Conservation (phyloP, 805 yeast species). For the Lachancea sp. region DNA sequence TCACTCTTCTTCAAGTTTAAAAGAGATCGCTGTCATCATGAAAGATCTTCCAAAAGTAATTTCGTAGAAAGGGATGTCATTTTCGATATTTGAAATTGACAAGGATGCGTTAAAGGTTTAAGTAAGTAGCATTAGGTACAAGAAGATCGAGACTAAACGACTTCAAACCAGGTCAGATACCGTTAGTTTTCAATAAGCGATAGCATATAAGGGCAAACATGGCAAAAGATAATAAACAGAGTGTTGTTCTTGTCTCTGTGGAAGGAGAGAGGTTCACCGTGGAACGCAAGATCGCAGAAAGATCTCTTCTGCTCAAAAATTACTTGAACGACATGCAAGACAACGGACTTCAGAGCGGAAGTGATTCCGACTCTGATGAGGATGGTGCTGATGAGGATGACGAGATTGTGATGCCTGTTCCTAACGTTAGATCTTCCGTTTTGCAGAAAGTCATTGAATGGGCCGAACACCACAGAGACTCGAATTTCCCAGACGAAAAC, state of each 20-base stretch:
- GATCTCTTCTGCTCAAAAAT: constrained; percentile 77
- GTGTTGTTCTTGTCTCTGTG: constrained; percentile 59
- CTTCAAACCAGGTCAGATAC: not conserved
- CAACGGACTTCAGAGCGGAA: constrained; percentile 49
- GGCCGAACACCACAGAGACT: constrained; percentile 91
- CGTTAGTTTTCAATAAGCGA: not conserved
- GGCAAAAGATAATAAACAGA: constrained; percentile 16
- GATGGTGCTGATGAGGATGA: constrained; percentile 48
- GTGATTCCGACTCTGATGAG: constrained; percentile 40
- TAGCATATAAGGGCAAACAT: constrained; percentile 1
- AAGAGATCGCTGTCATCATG: too few relatives aligned
- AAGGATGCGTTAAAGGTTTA: not conserved
- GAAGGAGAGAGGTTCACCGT: constrained; percentile 78
- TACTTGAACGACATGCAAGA: constrained; percentile 69
- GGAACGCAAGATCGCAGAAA: constrained; percentile 76
- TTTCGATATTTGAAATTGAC: not conserved
- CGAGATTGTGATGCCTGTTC: constrained; percentile 78
- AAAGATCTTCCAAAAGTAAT: too few relatives aligned
- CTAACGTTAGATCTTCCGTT: constrained; percentile 82
- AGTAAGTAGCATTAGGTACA: not conserved
- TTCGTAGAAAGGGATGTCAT: too few relatives aligned
- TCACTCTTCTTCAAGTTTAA: too few relatives aligned
- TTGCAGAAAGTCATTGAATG: constrained; percentile 89
- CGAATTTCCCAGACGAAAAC: constrained; percentile 67
- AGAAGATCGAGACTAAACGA: not conserved